Evolutionary conservation across 805 yeast genomes (phyloP).

Genomic region (Brettanomyces custersianus): DNA sequence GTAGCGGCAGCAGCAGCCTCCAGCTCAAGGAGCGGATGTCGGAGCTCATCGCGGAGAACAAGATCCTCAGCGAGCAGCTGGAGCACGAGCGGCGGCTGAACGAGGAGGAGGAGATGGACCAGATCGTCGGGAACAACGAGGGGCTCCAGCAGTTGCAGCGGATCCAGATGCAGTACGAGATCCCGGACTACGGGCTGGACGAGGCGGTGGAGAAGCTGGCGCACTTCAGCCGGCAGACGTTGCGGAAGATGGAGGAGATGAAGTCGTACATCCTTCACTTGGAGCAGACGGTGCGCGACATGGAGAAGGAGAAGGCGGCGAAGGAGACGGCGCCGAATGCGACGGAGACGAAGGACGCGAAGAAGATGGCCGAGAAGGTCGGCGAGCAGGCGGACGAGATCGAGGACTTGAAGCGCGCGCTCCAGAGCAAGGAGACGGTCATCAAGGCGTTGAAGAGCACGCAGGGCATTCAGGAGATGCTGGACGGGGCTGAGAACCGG

Average conservation of each 20-base stretch:
- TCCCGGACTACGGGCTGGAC: constrained; percentile 24
- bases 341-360: not conserved
- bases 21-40: constrained; percentile 23
- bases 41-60: constrained; percentile 51
- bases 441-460: constrained; percentile 66
- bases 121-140: constrained; percentile 48
- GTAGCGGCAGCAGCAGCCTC: not conserved
- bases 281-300: constrained; percentile 39
- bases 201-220: constrained; percentile 39
- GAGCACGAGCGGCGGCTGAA: constrained; percentile 61
- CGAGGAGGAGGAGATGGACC: constrained; percentile 29
- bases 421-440: constrained; percentile 70
- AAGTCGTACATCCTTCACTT: constrained; percentile 51
- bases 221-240: constrained; percentile 37
- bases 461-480: constrained; percentile 42
- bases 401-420: constrained; percentile 46
- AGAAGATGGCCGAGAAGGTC: constrained; percentile 20
- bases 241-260: constrained; percentile 48
- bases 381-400: constrained; percentile 65
- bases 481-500: constrained; percentile 2
- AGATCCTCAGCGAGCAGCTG: constrained; percentile 52
- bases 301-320: constrained; percentile 4
- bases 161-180: constrained; percentile 17
- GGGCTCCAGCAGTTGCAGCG: constrained; percentile 51
- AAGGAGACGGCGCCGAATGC: not conserved